Percentiles rank a stretch among this genome's conserved stretches.
Conservation (phyloP, 768 basidiomycete species). For the Xerocomellus intermedius region DNA sequence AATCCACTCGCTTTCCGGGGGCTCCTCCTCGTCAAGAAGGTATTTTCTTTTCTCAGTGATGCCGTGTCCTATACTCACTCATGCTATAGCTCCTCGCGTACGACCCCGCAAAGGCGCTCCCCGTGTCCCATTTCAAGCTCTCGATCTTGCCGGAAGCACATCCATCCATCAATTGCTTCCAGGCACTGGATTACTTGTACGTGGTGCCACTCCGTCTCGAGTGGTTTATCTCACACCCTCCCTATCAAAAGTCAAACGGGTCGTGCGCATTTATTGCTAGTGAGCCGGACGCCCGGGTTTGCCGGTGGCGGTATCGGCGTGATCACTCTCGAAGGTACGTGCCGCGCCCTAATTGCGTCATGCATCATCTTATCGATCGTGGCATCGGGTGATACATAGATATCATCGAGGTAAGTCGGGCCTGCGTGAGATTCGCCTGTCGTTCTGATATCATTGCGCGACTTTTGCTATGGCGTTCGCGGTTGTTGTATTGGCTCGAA, state of each 20-base stretch:
- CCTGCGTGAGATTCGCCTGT: conserved; percentile 2
- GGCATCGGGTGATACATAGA: conserved; percentile 40
- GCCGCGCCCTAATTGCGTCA: background rate
- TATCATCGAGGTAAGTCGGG: conserved; percentile 59
- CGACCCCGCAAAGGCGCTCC: conserved; percentile 76
- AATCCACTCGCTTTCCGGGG: conserved; percentile 74
- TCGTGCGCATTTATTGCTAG: conserved; percentile 84
- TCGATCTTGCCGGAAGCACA: conserved; percentile 87
- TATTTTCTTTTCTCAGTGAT: conserved; percentile 22
- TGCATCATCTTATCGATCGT: background rate
- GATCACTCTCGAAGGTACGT: conserved; percentile 78
- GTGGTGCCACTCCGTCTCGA: conserved; percentile 13
- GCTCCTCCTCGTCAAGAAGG: conserved; percentile 81
- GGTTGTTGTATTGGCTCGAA: conserved; percentile 11
- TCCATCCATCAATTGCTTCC: conserved; percentile 90
- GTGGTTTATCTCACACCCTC: background rate
- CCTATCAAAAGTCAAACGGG: conserved; percentile 92
- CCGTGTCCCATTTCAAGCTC: conserved; percentile 72
- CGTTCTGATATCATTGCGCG: background rate
- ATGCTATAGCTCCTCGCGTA: conserved; percentile 72
- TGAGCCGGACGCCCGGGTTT: conserved; percentile 79
- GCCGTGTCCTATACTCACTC: background rate
- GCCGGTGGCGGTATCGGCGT: conserved; percentile 88
- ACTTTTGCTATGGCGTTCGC: too few species aligned
- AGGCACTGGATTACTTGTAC: conserved; percentile 91